phyloP scores from a whole-genome alignment of 306 rosid species.

The Ammopiptanthus mongolicus region DNA sequence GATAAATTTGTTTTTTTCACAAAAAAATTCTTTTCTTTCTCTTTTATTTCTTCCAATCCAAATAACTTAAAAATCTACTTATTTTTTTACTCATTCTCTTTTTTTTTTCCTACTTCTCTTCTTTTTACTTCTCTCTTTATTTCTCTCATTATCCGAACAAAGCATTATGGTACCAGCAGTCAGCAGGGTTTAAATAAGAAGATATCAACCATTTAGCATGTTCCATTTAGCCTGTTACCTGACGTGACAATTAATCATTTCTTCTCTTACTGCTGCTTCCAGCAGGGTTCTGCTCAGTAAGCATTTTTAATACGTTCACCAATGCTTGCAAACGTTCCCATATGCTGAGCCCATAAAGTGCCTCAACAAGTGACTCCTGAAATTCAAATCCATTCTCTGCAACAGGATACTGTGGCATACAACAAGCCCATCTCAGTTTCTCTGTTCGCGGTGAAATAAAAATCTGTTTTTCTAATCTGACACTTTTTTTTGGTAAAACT shows the following conservation, averaged over 20 bases:
- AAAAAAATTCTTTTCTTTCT: too few species aligned
- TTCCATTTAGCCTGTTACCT: background rate
- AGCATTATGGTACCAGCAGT: too few species aligned
- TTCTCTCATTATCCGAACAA: too few species aligned
- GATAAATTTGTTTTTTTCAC: too few species aligned
- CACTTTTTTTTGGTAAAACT: too few species aligned
- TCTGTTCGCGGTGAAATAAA: background rate
- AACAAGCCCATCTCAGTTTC: slow-evolving; percentile 5
- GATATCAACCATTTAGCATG: background rate
- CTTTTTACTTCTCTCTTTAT: too few species aligned
- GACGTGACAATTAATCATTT: slow-evolving; percentile 30
- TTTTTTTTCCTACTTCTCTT: too few species aligned
- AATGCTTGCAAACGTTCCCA: slow-evolving; percentile 79
- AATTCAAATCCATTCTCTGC: slow-evolving; percentile 80
- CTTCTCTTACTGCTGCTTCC: slow-evolving; percentile 25
- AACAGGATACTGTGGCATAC: slow-evolving; percentile 57
- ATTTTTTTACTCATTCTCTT: too few species aligned
- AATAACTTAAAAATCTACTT: too few species aligned
- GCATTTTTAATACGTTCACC: slow-evolving; percentile 61
- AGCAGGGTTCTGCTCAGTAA: slow-evolving; percentile 48
- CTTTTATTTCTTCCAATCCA: too few species aligned
- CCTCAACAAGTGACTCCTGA: slow-evolving; percentile 73
- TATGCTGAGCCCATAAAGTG: slow-evolving; percentile 60
- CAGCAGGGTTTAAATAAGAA: too few species aligned
- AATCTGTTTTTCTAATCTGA: background rate